Evolutionary conservation across 768 basidiomycete species (phyloP), one percentile per base, ranked within the genome.

Genomic region (Naganishia vishniacii): DNA sequence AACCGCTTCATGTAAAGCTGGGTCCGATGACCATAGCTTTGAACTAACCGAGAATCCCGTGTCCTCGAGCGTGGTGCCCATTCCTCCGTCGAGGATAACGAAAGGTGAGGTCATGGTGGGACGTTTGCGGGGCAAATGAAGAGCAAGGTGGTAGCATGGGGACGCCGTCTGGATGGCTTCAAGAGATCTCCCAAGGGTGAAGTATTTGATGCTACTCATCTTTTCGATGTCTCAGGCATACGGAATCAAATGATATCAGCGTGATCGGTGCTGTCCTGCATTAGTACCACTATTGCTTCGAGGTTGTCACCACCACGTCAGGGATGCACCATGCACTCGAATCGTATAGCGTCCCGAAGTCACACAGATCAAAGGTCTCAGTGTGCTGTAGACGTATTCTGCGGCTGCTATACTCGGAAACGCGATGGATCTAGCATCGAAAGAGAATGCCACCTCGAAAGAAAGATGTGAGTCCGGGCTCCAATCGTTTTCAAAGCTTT

Each of bases 21-120:
- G 66, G 59, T 84, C 81, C 0, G 85, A 83, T 15, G 88, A 89
- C 89, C 88, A 90, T 25, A 91, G 75, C 1, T 85, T 81, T 34
- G 81, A 73, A 0, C 65, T 65, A 11, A 76, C 71, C 34, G 72
- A 67, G 45, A 62, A 59, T 7, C 71, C 70, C 1, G 68, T 29
- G 0, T 64, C 40, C 37, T 75, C 73, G 47, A 76, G 67, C 4
- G 74, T 73, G 4, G 75, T 75, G 25, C 75, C 75, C 75, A 67
- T 67, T 8, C 65, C 65, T 20, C 65, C 65, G 23, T 67, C 65
- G 26, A 67, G 48, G 46, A 67, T 59, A 40, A 48, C 34, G 34
- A 61, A n/a, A 15, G 31, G 60, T 5, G 31, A 41, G 26, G 59
- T 13, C 59, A 60, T 60, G 3, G 1, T 60, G 41, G 16, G 25